Conservation (phyloP, 2,329 filamentous ascomycete species). For the Amauroascus niger region DNA sequence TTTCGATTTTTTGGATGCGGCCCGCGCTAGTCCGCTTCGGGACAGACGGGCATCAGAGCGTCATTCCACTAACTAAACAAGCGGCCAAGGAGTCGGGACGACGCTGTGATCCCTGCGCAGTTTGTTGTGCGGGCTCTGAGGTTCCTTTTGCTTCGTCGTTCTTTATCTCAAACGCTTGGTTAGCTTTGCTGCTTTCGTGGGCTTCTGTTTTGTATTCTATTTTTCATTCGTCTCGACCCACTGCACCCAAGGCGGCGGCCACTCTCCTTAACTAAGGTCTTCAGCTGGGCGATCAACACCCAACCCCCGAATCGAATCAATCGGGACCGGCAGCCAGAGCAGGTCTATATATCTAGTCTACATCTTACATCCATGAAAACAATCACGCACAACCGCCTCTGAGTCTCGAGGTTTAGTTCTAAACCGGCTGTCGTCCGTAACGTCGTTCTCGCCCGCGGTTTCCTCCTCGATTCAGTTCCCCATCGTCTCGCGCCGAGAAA, state of each 20-base stretch:
- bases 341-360: background rate
- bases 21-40: conserved; percentile 17
- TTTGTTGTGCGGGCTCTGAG: background rate
- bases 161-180: background rate
- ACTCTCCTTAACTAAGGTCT: too few relatives aligned
- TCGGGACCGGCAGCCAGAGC: background rate
- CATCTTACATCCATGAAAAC: conserved; percentile 7
- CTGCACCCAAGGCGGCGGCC: background rate
- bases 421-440: background rate
- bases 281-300: background rate
- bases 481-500: background rate
- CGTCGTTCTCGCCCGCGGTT: conserved; percentile 1
- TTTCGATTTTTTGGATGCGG: conserved; percentile 10
- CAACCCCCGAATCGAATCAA: too few relatives aligned
- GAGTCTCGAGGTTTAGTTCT: conserved; percentile 2
- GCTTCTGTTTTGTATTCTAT: background rate
- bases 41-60: conserved; percentile 1
- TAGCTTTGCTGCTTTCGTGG: background rate
- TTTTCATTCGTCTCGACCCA: background rate
- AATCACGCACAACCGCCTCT: background rate
- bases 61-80: too few relatives aligned
- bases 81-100: too few relatives aligned
- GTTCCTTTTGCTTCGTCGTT: conserved; percentile 6
- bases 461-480: background rate
- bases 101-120: background rate